Base-by-base conservation (phyloP, 2,329 filamentous ascomycete species). In the Neurospora crassa region DNA sequence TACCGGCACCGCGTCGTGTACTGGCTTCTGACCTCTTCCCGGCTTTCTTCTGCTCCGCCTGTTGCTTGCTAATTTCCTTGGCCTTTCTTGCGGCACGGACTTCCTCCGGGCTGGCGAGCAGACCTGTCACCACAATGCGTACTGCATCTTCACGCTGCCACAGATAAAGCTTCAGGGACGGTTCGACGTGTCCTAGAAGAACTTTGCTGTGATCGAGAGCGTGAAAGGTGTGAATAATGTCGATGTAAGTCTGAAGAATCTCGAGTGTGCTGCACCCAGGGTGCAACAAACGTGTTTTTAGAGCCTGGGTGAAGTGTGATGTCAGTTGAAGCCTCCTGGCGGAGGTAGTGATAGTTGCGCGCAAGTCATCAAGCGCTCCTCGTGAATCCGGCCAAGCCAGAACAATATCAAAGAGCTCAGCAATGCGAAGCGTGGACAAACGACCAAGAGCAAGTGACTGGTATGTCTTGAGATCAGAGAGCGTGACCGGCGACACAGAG, bases 321-420 rank as follows among this genome's bases (percentile, higher is more conserved):
- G 91, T 93, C 11, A 96, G 84, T 74, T 92, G 86, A 24, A 91
- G 83, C 69, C 93, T 90, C 42, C 89, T 87, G 71, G 89, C 87
- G 3, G 91, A 86, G 1, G 90, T 90, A 12, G 88, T 91, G 40
- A 93, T 87, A 67, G 90, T 89, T 70, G 90, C 87, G 73, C 90
- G 86, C 73, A 95, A 86, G 77, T 96, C 93, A 40, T 92, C 87
- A 2, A 96, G 85, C 0, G 90, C 93, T 2, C 90, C 90, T 70
- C 86, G 84, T 74, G 90, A 93, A 43, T 85, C 81, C 4, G 92
- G 91, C 92, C 92, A 96, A 71, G 87, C 84, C 71, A 92, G 85
- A 67, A 94, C 89, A 77, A 95, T 94, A 77, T 94, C 91, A 76
- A 94, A 95, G 11, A 96, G 83, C 77, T 93, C 89, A 8, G 86